A percentile compares a stretch with the other conserved stretches of the same genome.
Conservation (phyloP, 495 filamentous ascomycete genomes). For the Podospora appendiculata region DNA sequence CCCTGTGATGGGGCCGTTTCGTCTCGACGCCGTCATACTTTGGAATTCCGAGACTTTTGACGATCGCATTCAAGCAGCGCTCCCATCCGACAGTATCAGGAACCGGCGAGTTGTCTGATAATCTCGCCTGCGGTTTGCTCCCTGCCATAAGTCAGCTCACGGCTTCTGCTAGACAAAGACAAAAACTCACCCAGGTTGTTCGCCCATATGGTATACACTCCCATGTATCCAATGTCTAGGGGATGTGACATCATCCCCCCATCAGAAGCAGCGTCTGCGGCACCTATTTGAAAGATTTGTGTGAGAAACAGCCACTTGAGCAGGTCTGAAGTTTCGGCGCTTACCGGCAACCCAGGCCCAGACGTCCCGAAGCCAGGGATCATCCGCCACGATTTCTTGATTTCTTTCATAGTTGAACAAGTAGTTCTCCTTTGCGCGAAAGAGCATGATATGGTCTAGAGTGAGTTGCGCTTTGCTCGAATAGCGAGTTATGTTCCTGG, state of each 20-base stretch:
- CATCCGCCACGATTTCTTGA: slow-evolving; percentile 56
- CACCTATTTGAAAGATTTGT: slow-evolving; percentile 38
- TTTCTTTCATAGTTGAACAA: slow-evolving; percentile 68
- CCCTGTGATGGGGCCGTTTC: slow-evolving; percentile 61
- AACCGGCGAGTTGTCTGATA: slow-evolving; percentile 28
- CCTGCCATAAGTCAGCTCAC: slow-evolving; percentile 11
- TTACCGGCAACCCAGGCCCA: slow-evolving; percentile 73
- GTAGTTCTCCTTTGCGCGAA: slow-evolving; percentile 63
- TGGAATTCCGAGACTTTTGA: slow-evolving; percentile 32
- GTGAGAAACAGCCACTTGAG: background rate
- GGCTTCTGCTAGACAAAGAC: slow-evolving; percentile 3
- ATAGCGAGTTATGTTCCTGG: slow-evolving; percentile 32
- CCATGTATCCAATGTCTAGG: slow-evolving; percentile 79
- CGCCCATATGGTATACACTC: slow-evolving; percentile 73
- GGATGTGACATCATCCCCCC: slow-evolving; percentile 66
- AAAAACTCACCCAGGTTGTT: slow-evolving; percentile 54
- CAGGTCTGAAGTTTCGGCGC: slow-evolving; percentile 12
- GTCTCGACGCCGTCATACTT: slow-evolving; percentile 48
- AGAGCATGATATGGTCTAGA: slow-evolving; percentile 37
- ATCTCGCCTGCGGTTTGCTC: slow-evolving; percentile 29
- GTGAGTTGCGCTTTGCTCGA: slow-evolving; percentile 29
- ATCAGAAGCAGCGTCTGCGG: slow-evolving; percentile 54
- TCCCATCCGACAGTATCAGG: slow-evolving; percentile 44
- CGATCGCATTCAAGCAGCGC: slow-evolving; percentile 36
- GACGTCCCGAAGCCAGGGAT: slow-evolving; percentile 65